These are phyloP conservation scores for Phytophthora gonapodyides DNA, from an alignment of 352 stramenopile genomes.

Conservation along the genomic window DNA sequence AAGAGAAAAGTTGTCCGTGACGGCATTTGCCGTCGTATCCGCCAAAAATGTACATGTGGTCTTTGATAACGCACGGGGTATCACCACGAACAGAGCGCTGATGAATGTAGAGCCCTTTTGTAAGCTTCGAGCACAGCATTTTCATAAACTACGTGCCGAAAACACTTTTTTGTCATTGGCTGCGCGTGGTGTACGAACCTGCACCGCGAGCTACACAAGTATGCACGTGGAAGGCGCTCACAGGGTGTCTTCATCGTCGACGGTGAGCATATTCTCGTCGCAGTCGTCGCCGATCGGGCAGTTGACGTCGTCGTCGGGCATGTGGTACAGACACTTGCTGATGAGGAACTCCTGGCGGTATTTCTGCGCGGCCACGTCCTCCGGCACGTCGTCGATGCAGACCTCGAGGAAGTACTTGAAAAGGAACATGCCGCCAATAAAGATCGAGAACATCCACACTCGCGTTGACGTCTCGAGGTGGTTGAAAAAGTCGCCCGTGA, in stretches of 20 bases:
- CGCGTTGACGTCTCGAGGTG: conserved; percentile 51
- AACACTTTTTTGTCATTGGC: no score
- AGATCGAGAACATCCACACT: conserved; percentile 83
- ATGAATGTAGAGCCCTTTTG: no score
- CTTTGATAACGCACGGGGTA: conserved; percentile 49
- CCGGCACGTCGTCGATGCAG: conserved; percentile 74
- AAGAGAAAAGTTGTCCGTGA: conserved; percentile 49
- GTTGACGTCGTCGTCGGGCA: conserved; percentile 77
- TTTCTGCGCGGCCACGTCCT: conserved; percentile 74
- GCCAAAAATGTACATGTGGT: conserved; percentile 66
- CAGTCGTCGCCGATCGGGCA: conserved; percentile 35
- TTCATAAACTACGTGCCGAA: no score
- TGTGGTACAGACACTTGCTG: conserved; percentile 85
- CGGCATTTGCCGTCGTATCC: conserved; percentile 68
- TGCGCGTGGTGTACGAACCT: not conserved
- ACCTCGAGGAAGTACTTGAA: conserved; percentile 84
- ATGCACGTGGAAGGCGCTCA: conserved; percentile 20
- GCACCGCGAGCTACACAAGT: not conserved
- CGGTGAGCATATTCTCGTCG: conserved; percentile 53
- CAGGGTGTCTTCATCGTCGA: conserved; percentile 61
- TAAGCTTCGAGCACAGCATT: no score
- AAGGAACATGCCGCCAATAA: conserved; percentile 80
- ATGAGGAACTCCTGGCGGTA: conserved; percentile 85
- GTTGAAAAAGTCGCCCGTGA: conserved; percentile 88
- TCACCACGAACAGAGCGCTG: no score